A percentile compares a stretch with the other conserved stretches of the same genome.
Evolutionary conservation across 805 yeast species (phyloP).

Genomic region (Schwanniomyces pseudopolymorphus): DNA sequence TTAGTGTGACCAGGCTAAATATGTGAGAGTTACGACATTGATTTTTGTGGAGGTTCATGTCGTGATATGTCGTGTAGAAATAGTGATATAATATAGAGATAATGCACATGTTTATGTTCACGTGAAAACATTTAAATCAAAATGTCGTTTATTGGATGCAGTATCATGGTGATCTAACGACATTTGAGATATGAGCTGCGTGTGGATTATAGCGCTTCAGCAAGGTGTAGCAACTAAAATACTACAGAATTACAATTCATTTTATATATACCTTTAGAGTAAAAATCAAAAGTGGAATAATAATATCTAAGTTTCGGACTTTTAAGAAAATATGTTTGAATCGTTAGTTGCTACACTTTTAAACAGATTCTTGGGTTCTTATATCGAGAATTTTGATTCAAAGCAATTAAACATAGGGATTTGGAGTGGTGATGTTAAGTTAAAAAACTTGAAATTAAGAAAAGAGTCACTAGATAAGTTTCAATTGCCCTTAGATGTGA

Average conservation of each 20-base stretch:
- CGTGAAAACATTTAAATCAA: no score
- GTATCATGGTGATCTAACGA: neutral
- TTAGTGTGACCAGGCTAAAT: conserved; percentile 1
- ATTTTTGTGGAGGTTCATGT: neutral
- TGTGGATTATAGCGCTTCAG: neutral
- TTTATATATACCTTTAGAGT: neutral
- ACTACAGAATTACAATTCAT: neutral
- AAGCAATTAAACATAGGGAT: conserved; percentile 93
- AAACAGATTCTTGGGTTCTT: conserved; percentile 63
- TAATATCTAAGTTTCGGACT: no score
- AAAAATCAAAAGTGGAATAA: no score
- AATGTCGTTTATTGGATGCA: no score
- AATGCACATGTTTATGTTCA: no score
- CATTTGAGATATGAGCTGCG: neutral
- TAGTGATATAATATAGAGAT: neutral
- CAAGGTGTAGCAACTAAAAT: neutral
- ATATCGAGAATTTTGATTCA: conserved; percentile 94
- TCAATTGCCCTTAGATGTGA: conserved; percentile 81
- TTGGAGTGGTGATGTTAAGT: conserved; percentile 95
- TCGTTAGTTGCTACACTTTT: conserved; percentile 63
- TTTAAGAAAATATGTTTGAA: conserved; percentile 49
- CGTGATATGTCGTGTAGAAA: neutral
- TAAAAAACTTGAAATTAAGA: conserved; percentile 73
- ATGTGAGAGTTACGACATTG: neutral
- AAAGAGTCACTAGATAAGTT: conserved; percentile 87